These are phyloP conservation scores for Fraxinus anomala DNA, from an alignment of 257 asterid genomes.

Conservation along the genomic window DNA sequence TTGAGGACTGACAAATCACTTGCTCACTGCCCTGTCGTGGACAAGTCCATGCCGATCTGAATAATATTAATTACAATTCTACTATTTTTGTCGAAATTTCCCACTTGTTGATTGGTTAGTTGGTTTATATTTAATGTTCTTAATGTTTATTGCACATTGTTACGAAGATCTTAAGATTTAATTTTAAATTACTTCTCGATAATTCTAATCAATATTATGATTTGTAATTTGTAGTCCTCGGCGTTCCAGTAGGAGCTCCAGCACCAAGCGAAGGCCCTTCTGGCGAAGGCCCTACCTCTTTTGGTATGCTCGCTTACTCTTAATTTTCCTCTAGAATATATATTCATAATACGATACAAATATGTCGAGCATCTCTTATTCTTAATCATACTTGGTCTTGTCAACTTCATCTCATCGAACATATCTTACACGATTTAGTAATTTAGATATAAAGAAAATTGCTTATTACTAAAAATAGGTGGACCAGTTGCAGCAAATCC, in stretches of 20 bases:
- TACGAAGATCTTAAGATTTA: neutral
- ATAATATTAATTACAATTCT: no score
- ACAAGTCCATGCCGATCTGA: neutral
- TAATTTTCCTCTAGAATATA: neutral
- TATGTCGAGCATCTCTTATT: no score
- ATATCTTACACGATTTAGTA: neutral
- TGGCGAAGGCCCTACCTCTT: conserved; percentile 35
- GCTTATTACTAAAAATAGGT: conserved; percentile 20
- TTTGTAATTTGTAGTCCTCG: conserved; percentile 39
- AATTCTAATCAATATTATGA: neutral
- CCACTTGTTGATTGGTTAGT: neutral
- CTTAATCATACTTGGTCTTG: no score
- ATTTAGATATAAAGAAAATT: neutral
- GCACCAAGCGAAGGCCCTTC: conserved; percentile 45
- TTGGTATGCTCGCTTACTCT: conserved; percentile 24
- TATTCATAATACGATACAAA: neutral
- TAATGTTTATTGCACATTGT: neutral
- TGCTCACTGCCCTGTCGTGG: neutral
- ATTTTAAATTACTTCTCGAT: neutral
- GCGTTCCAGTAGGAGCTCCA: conserved; percentile 52
- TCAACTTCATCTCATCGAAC: neutral
- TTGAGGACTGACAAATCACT: conserved; percentile 14
- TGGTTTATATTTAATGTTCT: neutral
- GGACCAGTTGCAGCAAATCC: conserved; percentile 31
- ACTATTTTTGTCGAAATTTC: neutral